phyloP scores from a whole-genome alignment of 2,329 filamentous ascomycete genomes.

The Ophiostoma sp. region DNA sequence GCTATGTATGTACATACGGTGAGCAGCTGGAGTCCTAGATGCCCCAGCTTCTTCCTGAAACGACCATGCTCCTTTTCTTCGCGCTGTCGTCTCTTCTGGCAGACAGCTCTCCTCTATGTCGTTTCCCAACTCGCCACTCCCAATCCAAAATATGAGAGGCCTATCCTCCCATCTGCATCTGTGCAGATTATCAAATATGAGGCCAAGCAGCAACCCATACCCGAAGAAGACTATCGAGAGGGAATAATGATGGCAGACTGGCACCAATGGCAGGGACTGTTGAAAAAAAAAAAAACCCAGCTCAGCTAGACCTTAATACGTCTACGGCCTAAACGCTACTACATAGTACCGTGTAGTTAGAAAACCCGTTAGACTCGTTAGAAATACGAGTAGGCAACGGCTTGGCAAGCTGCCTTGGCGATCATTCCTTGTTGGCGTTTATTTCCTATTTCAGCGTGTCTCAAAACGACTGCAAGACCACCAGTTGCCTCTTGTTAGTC shows the following conservation, averaged over 20 bases:
- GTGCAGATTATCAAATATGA: neutral
- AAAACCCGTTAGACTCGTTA: too few relatives aligned
- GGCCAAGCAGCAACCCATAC: neutral
- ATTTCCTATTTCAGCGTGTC: neutral
- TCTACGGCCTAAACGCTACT: neutral
- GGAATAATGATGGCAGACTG: neutral
- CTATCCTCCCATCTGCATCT: too few relatives aligned
- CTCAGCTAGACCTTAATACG: neutral
- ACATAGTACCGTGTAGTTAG: too few relatives aligned
- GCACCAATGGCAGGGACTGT: neutral
- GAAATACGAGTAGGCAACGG: neutral
- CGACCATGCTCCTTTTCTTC: neutral
- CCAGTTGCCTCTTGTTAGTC: neutral
- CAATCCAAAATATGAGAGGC: neutral
- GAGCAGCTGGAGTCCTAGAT: neutral
- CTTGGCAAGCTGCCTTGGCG: neutral
- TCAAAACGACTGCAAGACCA: neutral
- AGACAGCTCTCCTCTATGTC: too few relatives aligned
- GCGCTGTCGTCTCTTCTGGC: neutral
- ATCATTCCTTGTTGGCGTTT: neutral
- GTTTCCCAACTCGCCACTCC: neutral
- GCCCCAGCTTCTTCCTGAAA: neutral
- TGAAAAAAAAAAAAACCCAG: neutral
- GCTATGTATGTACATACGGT: neutral
- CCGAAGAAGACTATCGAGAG: neutral